Evolutionary conservation across 345 rosid species (phyloP), one percentile per base, ranked within the genome.

Genomic region (Trapa incisa): DNA sequence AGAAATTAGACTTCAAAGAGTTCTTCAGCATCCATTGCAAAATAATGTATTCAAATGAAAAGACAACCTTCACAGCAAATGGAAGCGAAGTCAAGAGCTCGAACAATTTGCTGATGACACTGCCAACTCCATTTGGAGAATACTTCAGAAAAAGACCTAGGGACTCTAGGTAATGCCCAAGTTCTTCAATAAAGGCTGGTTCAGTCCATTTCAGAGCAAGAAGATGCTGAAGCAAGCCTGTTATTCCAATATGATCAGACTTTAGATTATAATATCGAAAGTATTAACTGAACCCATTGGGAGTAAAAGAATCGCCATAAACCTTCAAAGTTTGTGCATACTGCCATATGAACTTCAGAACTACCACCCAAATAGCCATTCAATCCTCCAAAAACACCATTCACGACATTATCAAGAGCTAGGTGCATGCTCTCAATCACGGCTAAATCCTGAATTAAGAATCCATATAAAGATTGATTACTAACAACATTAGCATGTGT

Each of bases 41-140:
- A 58, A 35, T 32, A 32, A 33, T 29, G 35, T 33, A 32, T 35
- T 58, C 63, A 58, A 0, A 35, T 2, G 15, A 35, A 37, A 73
- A 72, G 66, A 72, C 66, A 72, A 93, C 97, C 98, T 90, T 83
- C 57, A 88, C 79, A 70, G 80, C 79, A 67, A 75, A 74, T 39
- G 98, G 97, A 78, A 90, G 96, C 61, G 96, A 86, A 33, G 82
- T 85, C 70, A 93, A 82, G 75, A 93, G 96, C 80, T 90, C 94
- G 79, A 93, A 93, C 62, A 93, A 77, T 82, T 93, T 93, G 75
- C 77, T 90, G 75, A 93, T 80, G 69, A 93, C 89, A 64, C 91
- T 81, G 76, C 94, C 90, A 77, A 75, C 90, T 45, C 88, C 92
- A 79, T 87, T 92, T 8, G 96, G 94, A 73, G 75, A 83, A 78